phyloP scores from a whole-genome alignment of 2,329 filamentous ascomycete species.

The Acarospora socialis region DNA sequence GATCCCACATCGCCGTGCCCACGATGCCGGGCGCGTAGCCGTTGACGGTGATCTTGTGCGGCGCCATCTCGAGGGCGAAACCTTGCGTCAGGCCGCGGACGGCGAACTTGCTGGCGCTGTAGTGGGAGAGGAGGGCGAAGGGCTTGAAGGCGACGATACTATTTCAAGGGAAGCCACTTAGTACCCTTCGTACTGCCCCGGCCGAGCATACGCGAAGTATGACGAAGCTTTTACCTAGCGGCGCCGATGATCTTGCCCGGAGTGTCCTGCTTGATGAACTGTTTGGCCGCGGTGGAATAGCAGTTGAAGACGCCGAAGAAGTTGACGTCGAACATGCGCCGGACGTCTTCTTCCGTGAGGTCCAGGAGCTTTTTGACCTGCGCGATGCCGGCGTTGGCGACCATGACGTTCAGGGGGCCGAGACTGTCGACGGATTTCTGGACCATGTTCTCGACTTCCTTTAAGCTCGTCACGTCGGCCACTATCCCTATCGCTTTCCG shows the following conservation, averaged over 20 bases:
- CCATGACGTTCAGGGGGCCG: constrained; percentile 37
- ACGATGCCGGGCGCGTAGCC: constrained; percentile 55
- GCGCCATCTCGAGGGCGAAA: constrained; percentile 51
- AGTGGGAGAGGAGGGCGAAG: constrained; percentile 45
- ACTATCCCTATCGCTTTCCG: constrained; percentile 39
- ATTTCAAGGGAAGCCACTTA: too few relatives aligned
- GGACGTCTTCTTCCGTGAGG: constrained; percentile 41
- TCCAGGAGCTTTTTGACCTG: constrained; percentile 44
- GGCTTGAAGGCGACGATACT: constrained; percentile 47
- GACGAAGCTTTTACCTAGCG: constrained; percentile 23
- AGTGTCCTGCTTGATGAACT: constrained; percentile 47
- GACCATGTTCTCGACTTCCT: constrained; percentile 40
- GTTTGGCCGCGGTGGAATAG: constrained; percentile 47
- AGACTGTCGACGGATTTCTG: constrained; percentile 37
- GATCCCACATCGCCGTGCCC: constrained; percentile 53
- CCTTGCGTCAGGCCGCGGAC: constrained; percentile 52
- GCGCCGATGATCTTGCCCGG: constrained; percentile 39
- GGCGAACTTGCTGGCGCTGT: constrained; percentile 51
- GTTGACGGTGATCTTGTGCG: constrained; percentile 51
- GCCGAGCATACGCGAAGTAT: background rate
- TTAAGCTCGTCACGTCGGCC: constrained; percentile 46
- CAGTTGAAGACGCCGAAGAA: constrained; percentile 52
- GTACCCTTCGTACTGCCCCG: background rate
- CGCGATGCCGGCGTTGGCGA: constrained; percentile 49
- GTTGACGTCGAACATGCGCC: constrained; percentile 49